Percentiles rank a stretch among this genome's conserved stretches.
phyloP scores from a whole-genome alignment of 768 basidiomycete genomes.

The Aureoboletus auriporus region DNA sequence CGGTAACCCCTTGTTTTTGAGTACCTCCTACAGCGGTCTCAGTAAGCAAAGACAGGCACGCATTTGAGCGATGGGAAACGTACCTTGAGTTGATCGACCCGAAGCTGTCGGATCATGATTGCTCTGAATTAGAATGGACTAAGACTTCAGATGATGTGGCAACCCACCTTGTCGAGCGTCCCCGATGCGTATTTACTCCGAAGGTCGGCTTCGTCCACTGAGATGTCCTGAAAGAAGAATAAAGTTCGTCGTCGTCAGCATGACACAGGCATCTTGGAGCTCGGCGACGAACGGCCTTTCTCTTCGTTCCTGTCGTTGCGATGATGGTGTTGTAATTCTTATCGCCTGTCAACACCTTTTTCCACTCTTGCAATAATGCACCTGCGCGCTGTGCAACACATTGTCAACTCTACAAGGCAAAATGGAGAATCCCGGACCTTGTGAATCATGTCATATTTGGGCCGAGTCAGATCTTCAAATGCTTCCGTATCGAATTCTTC shows the following conservation, averaged over 20 bases:
- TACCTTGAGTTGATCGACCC: constrained; percentile 78
- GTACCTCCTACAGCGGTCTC: constrained; percentile 51
- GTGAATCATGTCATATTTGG: constrained; percentile 74
- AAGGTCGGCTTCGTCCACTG: constrained; percentile 70
- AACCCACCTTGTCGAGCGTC: constrained; percentile 59
- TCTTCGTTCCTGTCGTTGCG: constrained; percentile 53
- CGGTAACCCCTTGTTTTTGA: constrained; percentile 59
- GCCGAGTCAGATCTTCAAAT: constrained; percentile 80
- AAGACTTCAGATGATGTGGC: not conserved
- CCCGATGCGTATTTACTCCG: constrained; percentile 60
- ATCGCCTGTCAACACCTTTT: constrained; percentile 55
- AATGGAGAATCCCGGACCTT: constrained; percentile 44
- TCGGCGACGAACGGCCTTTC: constrained; percentile 57
- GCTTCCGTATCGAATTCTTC: constrained; percentile 77
- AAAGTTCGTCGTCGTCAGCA: not conserved
- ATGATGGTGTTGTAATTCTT: constrained; percentile 55
- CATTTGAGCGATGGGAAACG: constrained; percentile 9
- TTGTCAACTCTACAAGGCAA: not conserved
- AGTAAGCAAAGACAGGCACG: not conserved
- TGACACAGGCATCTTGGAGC: not conserved
- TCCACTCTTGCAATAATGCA: constrained; percentile 67
- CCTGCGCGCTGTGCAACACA: constrained; percentile 55
- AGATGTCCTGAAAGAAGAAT: constrained; percentile 48
- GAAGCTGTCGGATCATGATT: constrained; percentile 45
- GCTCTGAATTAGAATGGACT: constrained; percentile 2